Percentiles rank a stretch among this genome's conserved stretches.
phyloP scores from a whole-genome alignment of 106 monocot species.

The Allium cepa region DNA sequence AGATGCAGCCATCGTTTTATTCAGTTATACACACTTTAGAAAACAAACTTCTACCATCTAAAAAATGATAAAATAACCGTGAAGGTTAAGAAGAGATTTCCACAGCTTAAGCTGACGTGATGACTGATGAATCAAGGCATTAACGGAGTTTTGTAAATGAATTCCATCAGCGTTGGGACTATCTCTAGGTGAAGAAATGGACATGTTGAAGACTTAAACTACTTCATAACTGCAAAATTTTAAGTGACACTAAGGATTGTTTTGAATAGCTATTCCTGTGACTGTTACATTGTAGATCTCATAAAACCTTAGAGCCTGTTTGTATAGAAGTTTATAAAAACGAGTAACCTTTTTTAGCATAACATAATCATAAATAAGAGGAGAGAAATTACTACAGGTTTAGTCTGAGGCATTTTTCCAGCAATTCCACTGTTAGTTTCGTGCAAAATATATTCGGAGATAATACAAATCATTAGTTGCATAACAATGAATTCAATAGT shows the following conservation, averaged over 20 bases:
- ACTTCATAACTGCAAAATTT: conserved; percentile 42
- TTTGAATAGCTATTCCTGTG: conserved; percentile 39
- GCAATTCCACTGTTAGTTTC: background rate
- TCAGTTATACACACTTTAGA: no score
- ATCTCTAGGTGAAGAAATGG: conserved; percentile 41
- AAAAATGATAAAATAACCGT: background rate
- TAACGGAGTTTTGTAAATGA: conserved; percentile 36
- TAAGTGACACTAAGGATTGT: conserved; percentile 46
- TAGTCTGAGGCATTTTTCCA: conserved; percentile 15
- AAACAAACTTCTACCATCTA: background rate
- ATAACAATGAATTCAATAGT: no score
- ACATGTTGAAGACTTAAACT: conserved; percentile 27
- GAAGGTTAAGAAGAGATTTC: conserved; percentile 12
- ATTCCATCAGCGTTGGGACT: conserved; percentile 66
- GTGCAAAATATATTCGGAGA: background rate
- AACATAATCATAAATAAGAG: background rate
- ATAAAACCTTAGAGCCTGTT: conserved; percentile 46
- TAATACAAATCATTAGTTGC: background rate
- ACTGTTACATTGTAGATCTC: conserved; percentile 33
- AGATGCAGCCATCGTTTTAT: conserved; percentile 5
- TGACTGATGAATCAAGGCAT: conserved; percentile 38
- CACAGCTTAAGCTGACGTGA: conserved; percentile 21
- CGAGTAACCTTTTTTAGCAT: background rate
- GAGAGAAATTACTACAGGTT: conserved; percentile 21
- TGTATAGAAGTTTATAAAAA: background rate